Percentiles rank a stretch among this genome's conserved stretches.
Conservation (phyloP, 345 rosid species). For the Reutealis trisperma region DNA sequence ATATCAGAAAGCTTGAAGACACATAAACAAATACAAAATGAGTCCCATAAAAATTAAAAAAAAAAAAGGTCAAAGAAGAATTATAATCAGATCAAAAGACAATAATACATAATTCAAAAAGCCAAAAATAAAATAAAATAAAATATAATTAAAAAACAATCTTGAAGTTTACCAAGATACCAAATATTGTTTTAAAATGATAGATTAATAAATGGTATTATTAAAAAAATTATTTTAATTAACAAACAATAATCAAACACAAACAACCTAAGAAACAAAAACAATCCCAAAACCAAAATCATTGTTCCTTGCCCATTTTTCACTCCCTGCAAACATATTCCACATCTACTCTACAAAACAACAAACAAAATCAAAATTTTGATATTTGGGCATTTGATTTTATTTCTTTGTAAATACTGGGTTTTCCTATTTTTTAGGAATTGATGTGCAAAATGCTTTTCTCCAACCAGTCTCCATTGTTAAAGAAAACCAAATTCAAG, state of each 20-base stretch:
- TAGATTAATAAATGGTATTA: not conserved
- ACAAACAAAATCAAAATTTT: too few relatives aligned
- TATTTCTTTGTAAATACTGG: too few relatives aligned
- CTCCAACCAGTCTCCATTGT: too few relatives aligned
- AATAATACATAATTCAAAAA: not conserved
- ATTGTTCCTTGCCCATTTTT: too few relatives aligned
- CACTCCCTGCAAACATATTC: too few relatives aligned
- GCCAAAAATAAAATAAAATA: not conserved
- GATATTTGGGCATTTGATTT: too few relatives aligned
- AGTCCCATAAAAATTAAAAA: not conserved
- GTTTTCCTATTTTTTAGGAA: too few relatives aligned
- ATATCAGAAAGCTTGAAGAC: not conserved
- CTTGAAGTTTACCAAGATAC: not conserved
- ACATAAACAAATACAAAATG: not conserved
- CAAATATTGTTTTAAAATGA: not conserved
- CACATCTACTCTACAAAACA: too few relatives aligned
- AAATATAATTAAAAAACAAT: conserved; percentile 5
- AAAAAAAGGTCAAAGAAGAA: not conserved
- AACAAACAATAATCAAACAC: not conserved
- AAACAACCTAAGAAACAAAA: conserved; percentile 4
- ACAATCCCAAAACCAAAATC: conserved; percentile 9
- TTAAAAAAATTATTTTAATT: not conserved
- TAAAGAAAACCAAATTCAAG: too few relatives aligned
- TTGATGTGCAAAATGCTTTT: too few relatives aligned
- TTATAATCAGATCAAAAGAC: not conserved